Base-by-base conservation (phyloP, 108 stramenopile species). In the Nitzschia palea region DNA sequence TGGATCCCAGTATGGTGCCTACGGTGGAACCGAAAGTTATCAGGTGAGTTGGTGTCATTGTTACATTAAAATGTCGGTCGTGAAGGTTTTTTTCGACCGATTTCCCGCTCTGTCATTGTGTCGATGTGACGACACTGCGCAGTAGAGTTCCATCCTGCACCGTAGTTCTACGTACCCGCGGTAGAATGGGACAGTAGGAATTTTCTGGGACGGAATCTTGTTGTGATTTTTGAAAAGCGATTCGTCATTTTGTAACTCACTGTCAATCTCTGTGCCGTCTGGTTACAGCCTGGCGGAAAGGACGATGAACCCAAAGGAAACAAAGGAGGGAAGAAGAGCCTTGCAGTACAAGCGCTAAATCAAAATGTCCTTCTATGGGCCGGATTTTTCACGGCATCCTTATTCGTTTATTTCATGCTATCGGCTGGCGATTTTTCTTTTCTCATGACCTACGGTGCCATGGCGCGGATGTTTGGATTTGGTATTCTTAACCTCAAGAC, bases 391-490 rank as follows among this genome's bases (percentile, higher is more conserved):
- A 88, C 94, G 10, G 78, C 78, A 27, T 94, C 97, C 9, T 69
- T 97, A n/a, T 84, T 96, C 40, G 90, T 97, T 42, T 99, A 93
- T 72, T 87, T 83, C 75, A 53, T 96, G 31, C 47, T 97, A 12
- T 94, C 93, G 22, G 94, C 91, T 28, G 95, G 96, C 22, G 98
- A 99, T 71, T 99, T 99, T 78, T 97, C 96, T 55, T 98, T 99
- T 70, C 87, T 99, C 30, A 94, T 99, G 94, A 97, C 97, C 1
- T 97, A 96, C 51, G 98, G 94, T 25, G 94, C 96, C 58, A 91
- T 99, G 81, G 90, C 96, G 36, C 88, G 97, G 14, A 93, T 92
- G 87, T 97, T 98, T 80, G 97, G 95, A 0, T 95, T 98, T 67
- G 87, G 95, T 14, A 94, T 98, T 71, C 73, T 97, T n/a, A 96